A percentile compares a stretch with the other conserved stretches of the same genome.
phyloP scores from a whole-genome alignment of 306 rosid species.

The Fagus sylvatica region DNA sequence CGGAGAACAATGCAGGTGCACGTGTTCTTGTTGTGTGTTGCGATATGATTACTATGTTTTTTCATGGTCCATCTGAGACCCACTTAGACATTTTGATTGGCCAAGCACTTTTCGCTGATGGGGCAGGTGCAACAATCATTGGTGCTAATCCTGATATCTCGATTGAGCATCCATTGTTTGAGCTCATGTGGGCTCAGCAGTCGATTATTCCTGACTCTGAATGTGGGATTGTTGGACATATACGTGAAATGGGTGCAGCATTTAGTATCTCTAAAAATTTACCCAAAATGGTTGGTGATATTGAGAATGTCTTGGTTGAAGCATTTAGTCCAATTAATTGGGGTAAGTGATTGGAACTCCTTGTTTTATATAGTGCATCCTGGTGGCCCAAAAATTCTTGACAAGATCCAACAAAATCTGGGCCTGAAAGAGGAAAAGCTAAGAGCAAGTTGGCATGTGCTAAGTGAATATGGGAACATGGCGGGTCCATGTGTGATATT shows the following conservation, averaged over 20 bases:
- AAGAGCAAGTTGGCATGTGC: conserved; percentile 37
- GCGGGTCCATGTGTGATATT: conserved; percentile 53
- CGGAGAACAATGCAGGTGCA: conserved; percentile 54
- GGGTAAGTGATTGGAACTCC: conserved; percentile 58
- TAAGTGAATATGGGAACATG: conserved; percentile 62
- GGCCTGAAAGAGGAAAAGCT: conserved; percentile 42
- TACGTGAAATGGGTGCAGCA: conserved; percentile 50
- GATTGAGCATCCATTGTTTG: conserved; percentile 12
- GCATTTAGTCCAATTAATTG: conserved; percentile 41
- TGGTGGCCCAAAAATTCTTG: conserved; percentile 61
- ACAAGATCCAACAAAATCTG: conserved; percentile 51
- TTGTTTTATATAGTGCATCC: conserved; percentile 60
- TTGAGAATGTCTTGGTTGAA: conserved; percentile 50
- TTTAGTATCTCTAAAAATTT: conserved; percentile 54
- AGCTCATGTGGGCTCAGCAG: too few species aligned
- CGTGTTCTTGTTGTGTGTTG: conserved; percentile 55
- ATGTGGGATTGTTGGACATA: conserved; percentile 52
- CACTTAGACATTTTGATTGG: conserved; percentile 55
- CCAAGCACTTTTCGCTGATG: conserved; percentile 60
- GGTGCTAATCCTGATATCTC: conserved; percentile 43
- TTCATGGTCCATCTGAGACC: conserved; percentile 57
- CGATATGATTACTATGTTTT: conserved; percentile 55
- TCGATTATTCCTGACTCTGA: conserved; percentile 10
- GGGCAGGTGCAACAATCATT: conserved; percentile 43
- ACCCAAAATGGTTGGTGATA: conserved; percentile 48